Base-by-base conservation (phyloP, 2,329 filamentous ascomycete species). In the Cercospora sesami region DNA sequence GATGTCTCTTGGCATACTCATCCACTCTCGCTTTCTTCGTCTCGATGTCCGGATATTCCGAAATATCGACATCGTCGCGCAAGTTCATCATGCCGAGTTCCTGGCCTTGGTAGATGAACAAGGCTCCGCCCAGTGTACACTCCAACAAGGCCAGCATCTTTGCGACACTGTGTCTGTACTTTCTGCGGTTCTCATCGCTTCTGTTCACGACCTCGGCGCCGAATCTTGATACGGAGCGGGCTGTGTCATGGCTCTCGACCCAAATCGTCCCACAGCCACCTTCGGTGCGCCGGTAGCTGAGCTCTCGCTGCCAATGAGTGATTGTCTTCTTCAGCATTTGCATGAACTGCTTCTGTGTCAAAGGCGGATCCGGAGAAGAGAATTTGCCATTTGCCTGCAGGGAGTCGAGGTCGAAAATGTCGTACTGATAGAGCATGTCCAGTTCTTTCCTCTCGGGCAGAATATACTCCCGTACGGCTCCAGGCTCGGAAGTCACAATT, bases 381-480 rank as follows among this genome's bases (percentile, higher is more conserved):
- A 69, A 84, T 75, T 63, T 74, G 31, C 66, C 77, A 1, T 63
- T 64, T 5, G 85, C 14, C n/a, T 53, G 83, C n/a, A 86, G 78
- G 65, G 65, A 65, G 33, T 86, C 84, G 26, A 86, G 31, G 31
- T 68, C 78, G 70, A 86, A 81, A 16, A 87, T 80, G 64, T 91
- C 89, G 75, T 91, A 91, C 72, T 90, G 86, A 78, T 91, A 91
- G 57, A 90, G 88, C 87, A 91, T 91, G 75, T 86, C 88, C 61
- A 91, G 78, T 74, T 91, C 88, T 42, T 83, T 82, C 10, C 86
- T 82, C 6, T 68, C 55, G 36, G 81, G 83, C 3, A 82, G 82
- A 1, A 90, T 87, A 5, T 81, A 82, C 6, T 80, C 79, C 9
- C 87, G 72, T 1, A 86, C 82, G 63, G 85, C 83, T 10, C 82